Evolutionary conservation across 2,329 filamentous ascomycete genomes (phyloP).

Genomic region (Chrysoporthe puriensis): DNA sequence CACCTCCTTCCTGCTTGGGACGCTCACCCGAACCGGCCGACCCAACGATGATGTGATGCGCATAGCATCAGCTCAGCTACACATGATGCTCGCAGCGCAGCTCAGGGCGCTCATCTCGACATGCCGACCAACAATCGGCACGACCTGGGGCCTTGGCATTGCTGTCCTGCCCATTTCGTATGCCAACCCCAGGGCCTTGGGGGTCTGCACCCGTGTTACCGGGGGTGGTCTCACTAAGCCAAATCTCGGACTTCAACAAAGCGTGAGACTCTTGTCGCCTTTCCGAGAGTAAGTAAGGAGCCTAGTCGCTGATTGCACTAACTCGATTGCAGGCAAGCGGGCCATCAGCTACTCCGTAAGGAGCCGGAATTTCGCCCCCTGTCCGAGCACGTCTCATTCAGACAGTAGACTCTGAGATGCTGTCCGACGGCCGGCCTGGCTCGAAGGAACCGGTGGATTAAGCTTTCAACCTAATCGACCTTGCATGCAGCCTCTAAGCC

Average conservation of each 20-base stretch:
- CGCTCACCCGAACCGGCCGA: too few species aligned
- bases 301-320: slow-evolving; percentile 3
- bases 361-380: slow-evolving; percentile 4
- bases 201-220: background rate
- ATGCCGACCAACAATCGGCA: background rate
- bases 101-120: slow-evolving; percentile 1
- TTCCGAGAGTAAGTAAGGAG: background rate
- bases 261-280: slow-evolving; percentile 8
- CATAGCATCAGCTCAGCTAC: slow-evolving; percentile 1
- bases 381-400: slow-evolving; percentile 13
- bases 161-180: background rate
- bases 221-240: slow-evolving; percentile 15
- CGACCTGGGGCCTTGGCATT: background rate
- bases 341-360: slow-evolving; percentile 11
- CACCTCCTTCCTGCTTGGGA: background rate
- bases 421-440: background rate
- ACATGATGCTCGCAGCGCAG: background rate
- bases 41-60: background rate
- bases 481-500: slow-evolving; percentile 10
- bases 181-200: background rate
- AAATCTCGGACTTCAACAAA: slow-evolving; percentile 3
- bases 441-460: slow-evolving; percentile 11
- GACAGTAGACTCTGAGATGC: slow-evolving; percentile 1
- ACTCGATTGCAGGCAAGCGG: background rate
- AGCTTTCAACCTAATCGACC: slow-evolving; percentile 13